A percentile compares a stretch with the other conserved stretches of the same genome.
phyloP scores from a whole-genome alignment of 257 asterid genomes.

The Forsythia suspensa region DNA sequence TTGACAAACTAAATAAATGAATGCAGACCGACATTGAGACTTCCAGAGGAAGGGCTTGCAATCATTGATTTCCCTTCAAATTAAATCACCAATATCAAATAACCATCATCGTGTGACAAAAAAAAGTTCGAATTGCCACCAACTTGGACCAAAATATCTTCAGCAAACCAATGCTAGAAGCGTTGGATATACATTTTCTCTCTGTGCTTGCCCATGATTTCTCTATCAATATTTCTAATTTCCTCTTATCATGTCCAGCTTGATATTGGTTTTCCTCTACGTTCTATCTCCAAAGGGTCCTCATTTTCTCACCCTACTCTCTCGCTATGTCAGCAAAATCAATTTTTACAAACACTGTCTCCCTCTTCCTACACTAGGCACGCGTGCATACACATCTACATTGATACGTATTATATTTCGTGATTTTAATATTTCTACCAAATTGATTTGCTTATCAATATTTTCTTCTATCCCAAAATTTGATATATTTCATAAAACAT shows the following conservation, averaged over 20 bases:
- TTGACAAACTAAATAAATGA: not conserved
- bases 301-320: not conserved
- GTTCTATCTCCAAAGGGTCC: not conserved
- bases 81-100: not conserved
- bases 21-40: not conserved
- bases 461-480: not conserved
- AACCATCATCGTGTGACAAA: not conserved
- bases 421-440: not conserved
- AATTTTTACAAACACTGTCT: not conserved
- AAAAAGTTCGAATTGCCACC: not conserved
- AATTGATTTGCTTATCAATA: not conserved
- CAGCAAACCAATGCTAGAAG: not conserved
- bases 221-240: not conserved
- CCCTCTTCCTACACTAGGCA: not conserved
- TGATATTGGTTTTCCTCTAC: not conserved
- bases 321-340: not conserved
- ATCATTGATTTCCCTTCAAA: not conserved
- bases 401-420: not conserved
- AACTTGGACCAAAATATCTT: not conserved
- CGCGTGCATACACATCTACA: not conserved
- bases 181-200: not conserved
- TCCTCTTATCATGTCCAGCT: not conserved
- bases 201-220: not conserved
- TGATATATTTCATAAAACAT: not conserved
- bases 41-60: not conserved